A percentile compares a stretch with the other conserved stretches of the same genome.
Evolutionary conservation across 202 grass and related monocot genomes (phyloP).

Genomic region (Elaeis oleifera): DNA sequence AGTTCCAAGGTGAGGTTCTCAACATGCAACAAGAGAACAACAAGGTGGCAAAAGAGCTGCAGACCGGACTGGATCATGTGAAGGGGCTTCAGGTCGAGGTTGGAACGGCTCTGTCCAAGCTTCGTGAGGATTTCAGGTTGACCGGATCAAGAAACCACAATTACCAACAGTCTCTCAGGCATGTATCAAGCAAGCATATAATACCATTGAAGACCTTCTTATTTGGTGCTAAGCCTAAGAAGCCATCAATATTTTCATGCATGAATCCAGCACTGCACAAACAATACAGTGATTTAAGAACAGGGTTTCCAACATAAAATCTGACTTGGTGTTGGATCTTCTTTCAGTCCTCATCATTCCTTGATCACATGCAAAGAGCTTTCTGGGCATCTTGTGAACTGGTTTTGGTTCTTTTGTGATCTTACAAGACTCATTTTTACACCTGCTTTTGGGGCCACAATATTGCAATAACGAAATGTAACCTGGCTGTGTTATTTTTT

Average conservation of each 20-base stretch:
- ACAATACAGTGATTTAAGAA: constrained; percentile 45
- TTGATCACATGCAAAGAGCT: too few relatives aligned
- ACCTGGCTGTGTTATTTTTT: too few relatives aligned
- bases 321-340: too few relatives aligned
- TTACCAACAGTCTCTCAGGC: constrained; percentile 33
- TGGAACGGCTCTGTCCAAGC: constrained; percentile 54
- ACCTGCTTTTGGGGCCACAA: too few relatives aligned
- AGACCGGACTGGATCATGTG: constrained; percentile 72
- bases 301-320: constrained; percentile 22
- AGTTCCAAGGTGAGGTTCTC: constrained; percentile 87
- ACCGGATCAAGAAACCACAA: constrained; percentile 38
- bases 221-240: constrained; percentile 64
- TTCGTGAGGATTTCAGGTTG: constrained; percentile 51
- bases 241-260: constrained; percentile 61
- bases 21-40: constrained; percentile 97
- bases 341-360: too few relatives aligned
- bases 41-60: constrained; percentile 77
- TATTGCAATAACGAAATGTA: too few relatives aligned
- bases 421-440: too few relatives aligned
- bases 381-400: too few relatives aligned
- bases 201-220: constrained; percentile 63
- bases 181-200: constrained; percentile 41
- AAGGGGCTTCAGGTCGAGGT: constrained; percentile 74
- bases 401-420: too few relatives aligned
- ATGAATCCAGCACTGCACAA: constrained; percentile 65